phyloP scores from a whole-genome alignment of 2,329 filamentous ascomycete genomes.

The Huntiella abstrusa region DNA sequence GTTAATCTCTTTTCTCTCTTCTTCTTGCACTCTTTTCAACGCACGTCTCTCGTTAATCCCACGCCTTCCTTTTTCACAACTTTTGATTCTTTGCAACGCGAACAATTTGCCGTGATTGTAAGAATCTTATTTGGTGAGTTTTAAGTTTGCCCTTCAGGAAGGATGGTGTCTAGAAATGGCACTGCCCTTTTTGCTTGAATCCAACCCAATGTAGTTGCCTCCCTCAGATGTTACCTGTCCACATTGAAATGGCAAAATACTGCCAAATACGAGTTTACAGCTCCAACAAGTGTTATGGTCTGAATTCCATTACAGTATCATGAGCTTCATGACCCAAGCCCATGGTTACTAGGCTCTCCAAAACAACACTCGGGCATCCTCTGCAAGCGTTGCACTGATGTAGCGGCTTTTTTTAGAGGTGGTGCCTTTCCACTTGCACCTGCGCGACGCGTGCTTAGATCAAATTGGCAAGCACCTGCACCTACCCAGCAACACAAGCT shows the following conservation, averaged over 20 bases:
- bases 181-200: no score
- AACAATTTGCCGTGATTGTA: neutral
- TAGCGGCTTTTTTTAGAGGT: neutral
- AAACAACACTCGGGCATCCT: no score
- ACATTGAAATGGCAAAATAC: no score
- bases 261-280: no score
- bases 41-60: neutral
- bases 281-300: no score
- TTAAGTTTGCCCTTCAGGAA: no score
- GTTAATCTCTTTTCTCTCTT: constrained; percentile 3
- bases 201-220: no score
- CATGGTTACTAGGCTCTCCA: neutral
- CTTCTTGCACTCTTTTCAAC: neutral
- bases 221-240: no score
- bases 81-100: constrained; percentile 3
- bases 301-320: no score
- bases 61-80: neutral
- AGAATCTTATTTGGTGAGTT: constrained; percentile 3
- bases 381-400: neutral
- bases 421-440: neutral
- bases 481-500: neutral
- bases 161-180: no score
- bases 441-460: constrained; percentile 5
- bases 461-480: neutral
- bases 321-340: neutral